phyloP scores from a whole-genome alignment of 192 early-diverging fungal genomes.

The Chytriomyces confervae region DNA sequence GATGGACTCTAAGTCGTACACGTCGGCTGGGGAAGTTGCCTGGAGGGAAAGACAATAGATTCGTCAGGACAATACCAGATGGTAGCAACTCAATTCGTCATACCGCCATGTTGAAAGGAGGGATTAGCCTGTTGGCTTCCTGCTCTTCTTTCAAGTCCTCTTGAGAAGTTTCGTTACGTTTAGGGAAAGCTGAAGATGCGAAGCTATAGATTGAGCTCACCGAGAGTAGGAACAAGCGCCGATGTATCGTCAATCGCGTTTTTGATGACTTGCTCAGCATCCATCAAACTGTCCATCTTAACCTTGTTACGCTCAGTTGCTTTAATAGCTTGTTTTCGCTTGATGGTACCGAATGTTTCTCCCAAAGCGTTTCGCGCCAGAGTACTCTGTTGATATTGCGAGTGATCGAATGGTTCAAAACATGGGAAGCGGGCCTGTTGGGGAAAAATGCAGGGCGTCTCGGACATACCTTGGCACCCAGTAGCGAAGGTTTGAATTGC shows the following conservation, averaged over 20 bases:
- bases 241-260: conserved; percentile 63
- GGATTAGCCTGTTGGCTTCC: conserved; percentile 67
- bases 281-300: conserved; percentile 70
- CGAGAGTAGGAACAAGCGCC: conserved; percentile 12
- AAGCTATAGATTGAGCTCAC: background rate
- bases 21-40: conserved; percentile 69
- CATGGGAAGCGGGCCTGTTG: too few species aligned
- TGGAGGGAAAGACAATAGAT: background rate
- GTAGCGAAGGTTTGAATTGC: conserved; percentile 44
- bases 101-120: conserved; percentile 70
- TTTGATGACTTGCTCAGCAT: conserved; percentile 69
- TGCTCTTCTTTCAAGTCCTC: conserved; percentile 56
- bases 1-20: conserved; percentile 84
- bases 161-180: conserved; percentile 45
- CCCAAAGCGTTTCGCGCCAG: conserved; percentile 81
- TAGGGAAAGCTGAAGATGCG: background rate
- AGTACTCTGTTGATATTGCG: conserved; percentile 49
- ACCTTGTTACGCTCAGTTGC: conserved; percentile 87
- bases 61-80: background rate
- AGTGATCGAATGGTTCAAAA: background rate
- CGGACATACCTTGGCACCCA: conserved; percentile 51
- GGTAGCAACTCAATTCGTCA: background rate
- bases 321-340: conserved; percentile 79
- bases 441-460: background rate
- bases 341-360: conserved; percentile 92